A percentile compares a stretch with the other conserved stretches of the same genome.
Evolutionary conservation across 2,329 filamentous ascomycete species (phyloP).

Genomic region (Chrysoporthe deuterocubensis): DNA sequence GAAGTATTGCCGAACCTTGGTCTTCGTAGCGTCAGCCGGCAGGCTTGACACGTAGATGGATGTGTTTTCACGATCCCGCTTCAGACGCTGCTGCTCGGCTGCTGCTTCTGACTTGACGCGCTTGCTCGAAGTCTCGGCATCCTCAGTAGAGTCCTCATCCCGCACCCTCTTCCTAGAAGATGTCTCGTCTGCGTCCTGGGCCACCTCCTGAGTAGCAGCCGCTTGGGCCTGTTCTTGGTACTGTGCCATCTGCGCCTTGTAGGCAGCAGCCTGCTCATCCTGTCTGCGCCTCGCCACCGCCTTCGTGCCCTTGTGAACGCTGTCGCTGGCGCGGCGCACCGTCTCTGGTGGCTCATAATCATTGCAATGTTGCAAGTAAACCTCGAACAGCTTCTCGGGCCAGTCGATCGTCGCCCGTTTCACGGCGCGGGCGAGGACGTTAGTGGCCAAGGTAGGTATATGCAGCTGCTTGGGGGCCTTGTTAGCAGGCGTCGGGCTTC

Average conservation of each 20-base stretch:
- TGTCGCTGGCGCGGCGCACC: slow-evolving; percentile 74
- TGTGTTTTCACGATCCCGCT: slow-evolving; percentile 88
- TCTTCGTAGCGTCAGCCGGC: slow-evolving; percentile 70
- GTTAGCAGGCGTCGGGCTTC: slow-evolving; percentile 55
- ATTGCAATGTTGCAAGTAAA: slow-evolving; percentile 81
- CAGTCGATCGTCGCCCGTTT: slow-evolving; percentile 68
- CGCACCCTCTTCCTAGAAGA: slow-evolving; percentile 73
- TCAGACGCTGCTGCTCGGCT: slow-evolving; percentile 49
- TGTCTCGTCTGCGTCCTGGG: slow-evolving; percentile 37
- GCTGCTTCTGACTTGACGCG: slow-evolving; percentile 59
- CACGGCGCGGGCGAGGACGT: slow-evolving; percentile 74
- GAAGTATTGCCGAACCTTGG: slow-evolving; percentile 85
- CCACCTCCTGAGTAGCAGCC: slow-evolving; percentile 40
- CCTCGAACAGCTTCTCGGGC: slow-evolving; percentile 75
- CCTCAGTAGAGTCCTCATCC: slow-evolving; percentile 56
- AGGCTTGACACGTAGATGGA: slow-evolving; percentile 82
- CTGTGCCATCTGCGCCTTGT: slow-evolving; percentile 52
- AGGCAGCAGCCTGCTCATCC: slow-evolving; percentile 65
- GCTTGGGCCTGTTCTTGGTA: slow-evolving; percentile 38
- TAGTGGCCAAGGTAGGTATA: slow-evolving; percentile 74
- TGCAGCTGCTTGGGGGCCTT: slow-evolving; percentile 44
- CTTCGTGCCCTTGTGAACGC: slow-evolving; percentile 71
- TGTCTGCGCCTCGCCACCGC: slow-evolving; percentile 66
- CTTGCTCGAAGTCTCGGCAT: slow-evolving; percentile 63
- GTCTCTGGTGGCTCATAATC: slow-evolving; percentile 83